A percentile compares a stretch with the other conserved stretches of the same genome.
phyloP scores from a whole-genome alignment of 2,329 filamentous ascomycete genomes.

The Chalara sp. region DNA sequence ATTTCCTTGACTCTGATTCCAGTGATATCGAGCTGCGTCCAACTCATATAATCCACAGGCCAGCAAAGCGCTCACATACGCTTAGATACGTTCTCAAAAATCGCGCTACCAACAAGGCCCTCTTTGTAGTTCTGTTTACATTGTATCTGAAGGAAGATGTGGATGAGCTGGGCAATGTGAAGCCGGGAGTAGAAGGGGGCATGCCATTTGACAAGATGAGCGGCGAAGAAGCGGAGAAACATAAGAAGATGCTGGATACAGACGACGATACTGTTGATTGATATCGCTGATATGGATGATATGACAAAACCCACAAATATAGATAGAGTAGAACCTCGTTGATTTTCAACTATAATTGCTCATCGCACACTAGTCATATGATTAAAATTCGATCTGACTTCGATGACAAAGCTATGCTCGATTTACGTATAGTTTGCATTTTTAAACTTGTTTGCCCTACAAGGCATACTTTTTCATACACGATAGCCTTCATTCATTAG shows the following conservation, averaged over 20 bases:
- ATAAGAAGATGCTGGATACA: constrained; percentile 4
- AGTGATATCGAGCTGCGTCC: constrained; percentile 5
- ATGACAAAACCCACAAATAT: no score
- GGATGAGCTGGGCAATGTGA: constrained; percentile 50
- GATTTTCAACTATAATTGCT: no score
- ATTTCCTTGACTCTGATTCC: constrained; percentile 1
- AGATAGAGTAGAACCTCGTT: no score
- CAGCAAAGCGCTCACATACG: constrained; percentile 60
- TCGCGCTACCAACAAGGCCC: constrained; percentile 62
- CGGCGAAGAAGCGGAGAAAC: constrained; percentile 7
- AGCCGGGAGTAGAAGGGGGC: constrained; percentile 28
- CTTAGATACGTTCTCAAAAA: constrained; percentile 92
- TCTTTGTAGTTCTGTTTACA: constrained; percentile 77
- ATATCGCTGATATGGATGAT: not conserved
- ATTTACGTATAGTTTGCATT: no score
- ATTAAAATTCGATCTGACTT: no score
- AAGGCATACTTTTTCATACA: no score
- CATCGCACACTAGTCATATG: no score
- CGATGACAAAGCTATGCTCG: no score
- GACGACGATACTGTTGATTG: not conserved
- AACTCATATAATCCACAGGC: constrained; percentile 16
- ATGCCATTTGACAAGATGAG: constrained; percentile 18
- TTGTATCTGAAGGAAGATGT: constrained; percentile 64
- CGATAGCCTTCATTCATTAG: no score
- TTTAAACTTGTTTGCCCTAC: no score